These are phyloP conservation scores for Hevea brasiliensis DNA, from an alignment of 345 rosid species.

Conservation along the genomic window DNA sequence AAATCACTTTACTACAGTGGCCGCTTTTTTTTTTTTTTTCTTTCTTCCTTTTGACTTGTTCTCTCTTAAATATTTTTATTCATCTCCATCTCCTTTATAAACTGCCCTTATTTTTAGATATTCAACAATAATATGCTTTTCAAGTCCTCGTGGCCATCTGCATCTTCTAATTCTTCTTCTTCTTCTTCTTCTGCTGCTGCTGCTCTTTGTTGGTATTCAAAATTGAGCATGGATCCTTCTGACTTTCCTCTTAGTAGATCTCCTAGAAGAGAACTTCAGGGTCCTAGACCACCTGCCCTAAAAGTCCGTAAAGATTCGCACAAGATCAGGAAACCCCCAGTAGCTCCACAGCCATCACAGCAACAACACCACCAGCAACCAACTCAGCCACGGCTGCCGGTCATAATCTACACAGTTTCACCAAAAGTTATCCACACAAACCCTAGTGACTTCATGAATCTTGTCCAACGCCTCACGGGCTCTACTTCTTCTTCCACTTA, in stretches of 20 bases:
- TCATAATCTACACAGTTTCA: constrained; percentile 80
- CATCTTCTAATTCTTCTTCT: neutral
- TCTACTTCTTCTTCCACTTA: constrained; percentile 34
- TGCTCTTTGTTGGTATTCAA: neutral
- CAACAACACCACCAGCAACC: constrained; percentile 2
- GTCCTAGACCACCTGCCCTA: constrained; percentile 76
- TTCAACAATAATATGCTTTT: constrained; percentile 19
- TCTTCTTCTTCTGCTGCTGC: neutral
- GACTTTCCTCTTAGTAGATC: constrained; percentile 48
- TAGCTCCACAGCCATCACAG: constrained; percentile 28
- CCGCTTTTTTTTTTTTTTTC: neutral
- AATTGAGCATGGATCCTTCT: constrained; percentile 38
- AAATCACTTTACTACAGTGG: neutral
- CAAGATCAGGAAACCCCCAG: constrained; percentile 77
- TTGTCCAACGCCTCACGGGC: constrained; percentile 95
- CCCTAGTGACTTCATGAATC: constrained; percentile 75
- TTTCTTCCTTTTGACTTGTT: constrained; percentile 31
- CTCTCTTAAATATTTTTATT: constrained; percentile 14
- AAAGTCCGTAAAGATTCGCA: constrained; percentile 68
- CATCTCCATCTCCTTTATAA: neutral
- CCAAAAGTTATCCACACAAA: constrained; percentile 84
- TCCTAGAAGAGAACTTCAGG: constrained; percentile 71
- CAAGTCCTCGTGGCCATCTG: neutral
- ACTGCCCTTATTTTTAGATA: neutral
- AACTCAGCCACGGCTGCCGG: constrained; percentile 49